Evolutionary conservation across 345 rosid genomes (phyloP).

Genomic region (Laguncularia racemosa): DNA sequence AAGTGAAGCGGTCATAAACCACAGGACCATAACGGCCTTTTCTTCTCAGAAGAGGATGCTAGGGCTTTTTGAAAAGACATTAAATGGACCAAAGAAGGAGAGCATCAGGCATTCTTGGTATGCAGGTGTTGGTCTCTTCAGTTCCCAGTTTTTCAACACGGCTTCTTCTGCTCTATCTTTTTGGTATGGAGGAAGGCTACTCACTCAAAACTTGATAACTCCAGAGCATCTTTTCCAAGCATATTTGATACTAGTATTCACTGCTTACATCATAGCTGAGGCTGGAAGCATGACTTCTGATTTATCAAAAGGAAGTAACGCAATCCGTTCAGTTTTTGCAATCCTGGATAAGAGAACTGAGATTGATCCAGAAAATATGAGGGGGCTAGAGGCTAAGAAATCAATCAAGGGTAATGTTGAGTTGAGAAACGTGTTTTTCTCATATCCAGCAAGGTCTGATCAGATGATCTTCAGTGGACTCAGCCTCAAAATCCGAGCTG

Average conservation of each 20-base stretch:
- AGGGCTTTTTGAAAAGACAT: slow-evolving; percentile 40
- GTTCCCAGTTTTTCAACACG: slow-evolving; percentile 55
- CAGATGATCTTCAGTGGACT: slow-evolving; percentile 47
- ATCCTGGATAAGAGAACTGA: slow-evolving; percentile 50
- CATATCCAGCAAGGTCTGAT: slow-evolving; percentile 55
- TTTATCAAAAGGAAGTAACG: slow-evolving; percentile 49
- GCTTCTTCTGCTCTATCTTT: slow-evolving; percentile 48
- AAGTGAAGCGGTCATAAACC: slow-evolving; percentile 59
- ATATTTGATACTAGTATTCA: slow-evolving; percentile 42
- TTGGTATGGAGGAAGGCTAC: slow-evolving; percentile 64
- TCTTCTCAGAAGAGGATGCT: slow-evolving; percentile 58
- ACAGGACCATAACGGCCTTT: slow-evolving; percentile 66
- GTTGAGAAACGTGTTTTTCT: slow-evolving; percentile 47
- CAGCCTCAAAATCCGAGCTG: slow-evolving; percentile 51
- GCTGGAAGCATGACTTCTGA: slow-evolving; percentile 71
- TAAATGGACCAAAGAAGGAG: slow-evolving; percentile 52
- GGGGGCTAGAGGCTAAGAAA: slow-evolving; percentile 24
- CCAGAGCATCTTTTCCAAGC: slow-evolving; percentile 53
- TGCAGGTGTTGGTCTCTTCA: slow-evolving; percentile 51
- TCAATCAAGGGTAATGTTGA: slow-evolving; percentile 39
- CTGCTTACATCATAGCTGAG: slow-evolving; percentile 61
- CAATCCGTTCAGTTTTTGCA: slow-evolving; percentile 36
- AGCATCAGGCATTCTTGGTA: slow-evolving; percentile 45
- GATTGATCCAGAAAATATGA: slow-evolving; percentile 34
- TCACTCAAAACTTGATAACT: slow-evolving; percentile 22